These are phyloP conservation scores for Chondrus crispus DNA, from an alignment of 23 red algal genomes.

Conservation along the genomic window DNA sequence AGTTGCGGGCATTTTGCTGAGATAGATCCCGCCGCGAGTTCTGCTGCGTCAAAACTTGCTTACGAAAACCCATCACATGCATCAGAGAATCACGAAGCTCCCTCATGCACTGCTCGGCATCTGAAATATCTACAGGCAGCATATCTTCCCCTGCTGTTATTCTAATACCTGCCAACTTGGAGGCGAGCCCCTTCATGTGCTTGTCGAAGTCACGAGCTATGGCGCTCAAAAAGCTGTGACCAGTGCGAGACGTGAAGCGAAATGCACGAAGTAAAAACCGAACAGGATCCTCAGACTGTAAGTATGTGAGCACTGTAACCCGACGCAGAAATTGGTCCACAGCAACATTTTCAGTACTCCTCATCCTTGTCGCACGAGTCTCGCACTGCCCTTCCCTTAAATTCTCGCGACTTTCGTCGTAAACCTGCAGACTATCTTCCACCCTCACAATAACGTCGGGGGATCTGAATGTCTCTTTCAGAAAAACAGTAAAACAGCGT, in stretches of 20 bases:
- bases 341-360: not conserved
- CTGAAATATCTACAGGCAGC: not conserved
- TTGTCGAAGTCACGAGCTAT: not conserved
- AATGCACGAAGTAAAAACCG: constrained; percentile 4
- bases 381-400: not conserved
- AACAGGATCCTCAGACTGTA: constrained; percentile 12
- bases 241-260: not conserved
- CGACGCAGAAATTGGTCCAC: not conserved
- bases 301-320: not conserved
- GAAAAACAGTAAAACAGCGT: not conserved
- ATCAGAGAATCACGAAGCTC: not conserved
- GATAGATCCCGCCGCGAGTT: not conserved
- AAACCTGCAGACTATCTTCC: not conserved
- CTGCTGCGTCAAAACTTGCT: not conserved
- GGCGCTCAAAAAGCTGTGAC: not conserved
- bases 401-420: not conserved
- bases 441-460: not conserved
- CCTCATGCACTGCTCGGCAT: not conserved
- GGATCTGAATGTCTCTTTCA: not conserved
- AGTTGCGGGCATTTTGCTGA: not conserved
- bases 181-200: not conserved
- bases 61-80: not conserved
- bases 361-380: not conserved
- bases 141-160: not conserved
- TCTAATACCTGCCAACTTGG: not conserved